phyloP scores from a whole-genome alignment of 2,329 filamentous ascomycete genomes.

The Ascochyta clinopodiicola region DNA sequence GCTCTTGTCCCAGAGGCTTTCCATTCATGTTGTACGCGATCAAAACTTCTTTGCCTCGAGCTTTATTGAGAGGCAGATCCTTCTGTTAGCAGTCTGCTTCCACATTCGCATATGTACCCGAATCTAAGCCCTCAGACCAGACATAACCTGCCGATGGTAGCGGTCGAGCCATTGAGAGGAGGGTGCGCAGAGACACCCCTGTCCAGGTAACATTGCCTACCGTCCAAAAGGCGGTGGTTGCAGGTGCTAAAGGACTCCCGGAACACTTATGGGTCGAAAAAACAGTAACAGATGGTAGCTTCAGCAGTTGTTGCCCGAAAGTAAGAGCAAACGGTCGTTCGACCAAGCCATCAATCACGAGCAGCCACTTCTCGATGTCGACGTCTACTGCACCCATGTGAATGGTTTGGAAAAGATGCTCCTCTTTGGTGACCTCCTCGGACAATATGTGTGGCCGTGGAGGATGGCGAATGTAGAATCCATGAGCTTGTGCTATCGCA shows the following conservation, averaged over 20 bases:
- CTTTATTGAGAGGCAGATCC: conserved; percentile 39
- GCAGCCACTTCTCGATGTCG: conserved; percentile 33
- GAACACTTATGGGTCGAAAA: conserved; percentile 49
- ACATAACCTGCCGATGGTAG: conserved; percentile 25
- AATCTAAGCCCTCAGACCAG: conserved; percentile 42
- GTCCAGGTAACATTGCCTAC: conserved; percentile 48
- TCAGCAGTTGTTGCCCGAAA: conserved; percentile 32
- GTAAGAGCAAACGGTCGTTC: conserved; percentile 33
- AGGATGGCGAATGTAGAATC: conserved; percentile 32
- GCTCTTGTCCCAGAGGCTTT: conserved; percentile 22
- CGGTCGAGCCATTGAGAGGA: conserved; percentile 30
- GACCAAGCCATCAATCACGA: conserved; percentile 44
- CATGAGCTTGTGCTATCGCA: conserved; percentile 1
- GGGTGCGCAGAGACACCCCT: conserved; percentile 34
- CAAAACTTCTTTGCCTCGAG: conserved; percentile 30
- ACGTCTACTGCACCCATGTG: conserved; percentile 46
- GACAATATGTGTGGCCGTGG: conserved; percentile 37
- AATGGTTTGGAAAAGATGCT: conserved; percentile 45
- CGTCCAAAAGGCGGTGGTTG: conserved; percentile 36
- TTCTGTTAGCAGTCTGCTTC: conserved; percentile 42
- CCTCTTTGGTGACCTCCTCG: conserved; percentile 32
- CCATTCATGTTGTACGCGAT: conserved; percentile 40
- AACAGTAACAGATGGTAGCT: conserved; percentile 32
- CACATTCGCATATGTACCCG: conserved; percentile 31
- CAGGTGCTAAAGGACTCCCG: conserved; percentile 42